Conservation (phyloP, 2,329 filamentous ascomycete species). For the Hypoxylon sp. region DNA sequence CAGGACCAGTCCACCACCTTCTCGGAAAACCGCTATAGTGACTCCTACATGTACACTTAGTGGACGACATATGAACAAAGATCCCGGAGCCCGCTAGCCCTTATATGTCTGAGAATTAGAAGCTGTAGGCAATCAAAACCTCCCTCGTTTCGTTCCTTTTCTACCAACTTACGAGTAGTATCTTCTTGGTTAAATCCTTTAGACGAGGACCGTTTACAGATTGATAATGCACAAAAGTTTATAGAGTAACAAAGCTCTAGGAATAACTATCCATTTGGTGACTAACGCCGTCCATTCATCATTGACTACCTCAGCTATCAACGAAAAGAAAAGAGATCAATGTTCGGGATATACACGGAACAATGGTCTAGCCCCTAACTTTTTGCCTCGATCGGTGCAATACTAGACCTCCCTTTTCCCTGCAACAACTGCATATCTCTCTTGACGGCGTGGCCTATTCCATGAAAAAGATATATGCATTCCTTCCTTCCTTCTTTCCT, state of each 20-base stretch:
- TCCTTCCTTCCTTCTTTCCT: conserved; percentile 21
- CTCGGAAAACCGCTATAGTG: too few species aligned
- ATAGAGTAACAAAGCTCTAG: background rate
- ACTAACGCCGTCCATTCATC: conserved; percentile 28
- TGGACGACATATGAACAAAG: too few species aligned
- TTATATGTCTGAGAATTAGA: too few species aligned
- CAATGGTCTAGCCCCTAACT: conserved; percentile 35
- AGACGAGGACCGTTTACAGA: background rate
- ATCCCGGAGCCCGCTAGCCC: too few species aligned
- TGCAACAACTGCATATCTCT: conserved; percentile 15
- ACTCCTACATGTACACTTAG: too few species aligned
- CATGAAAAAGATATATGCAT: conserved; percentile 33
- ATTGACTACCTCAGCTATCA: conserved; percentile 33
- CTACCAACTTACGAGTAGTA: background rate
- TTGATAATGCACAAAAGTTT: background rate
- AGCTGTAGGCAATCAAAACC: too few species aligned
- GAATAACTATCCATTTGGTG: background rate
- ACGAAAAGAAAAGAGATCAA: conserved; percentile 31
- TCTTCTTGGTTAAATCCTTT: background rate
- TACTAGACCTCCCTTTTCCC: conserved; percentile 25
- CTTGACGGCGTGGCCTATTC: conserved; percentile 5
- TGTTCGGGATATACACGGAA: conserved; percentile 32
- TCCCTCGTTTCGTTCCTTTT: background rate
- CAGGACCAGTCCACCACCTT: background rate
- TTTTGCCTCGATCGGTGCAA: conserved; percentile 17